Percentiles rank a stretch among this genome's conserved stretches.
Conservation (phyloP, 2,329 filamentous ascomycete genomes). For the Chaetomium sp. region DNA sequence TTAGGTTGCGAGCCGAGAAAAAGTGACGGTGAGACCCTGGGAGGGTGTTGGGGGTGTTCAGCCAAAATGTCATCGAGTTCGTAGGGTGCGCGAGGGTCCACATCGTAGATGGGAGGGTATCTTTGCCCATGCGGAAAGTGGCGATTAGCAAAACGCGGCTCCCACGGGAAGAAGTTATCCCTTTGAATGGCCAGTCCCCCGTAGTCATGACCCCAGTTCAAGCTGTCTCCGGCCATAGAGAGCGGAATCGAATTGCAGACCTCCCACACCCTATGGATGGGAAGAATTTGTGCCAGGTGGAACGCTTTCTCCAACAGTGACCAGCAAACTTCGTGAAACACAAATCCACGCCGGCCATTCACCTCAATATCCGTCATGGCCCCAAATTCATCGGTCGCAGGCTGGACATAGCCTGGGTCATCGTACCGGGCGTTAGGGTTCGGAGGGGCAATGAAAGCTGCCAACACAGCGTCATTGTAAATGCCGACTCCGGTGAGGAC, state of each 20-base stretch:
- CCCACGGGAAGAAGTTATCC: not conserved
- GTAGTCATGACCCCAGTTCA: too few relatives aligned
- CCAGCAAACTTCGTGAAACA: slow-evolving; percentile 1
- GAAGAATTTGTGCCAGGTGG: not conserved
- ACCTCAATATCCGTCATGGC: not conserved
- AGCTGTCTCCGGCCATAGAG: too few relatives aligned
- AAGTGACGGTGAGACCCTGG: too few relatives aligned
- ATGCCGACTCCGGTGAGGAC: not conserved
- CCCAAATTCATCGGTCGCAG: not conserved
- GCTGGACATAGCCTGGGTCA: not conserved
- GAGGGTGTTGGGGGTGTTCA: not conserved
- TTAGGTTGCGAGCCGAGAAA: too few relatives aligned
- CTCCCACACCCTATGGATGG: too few relatives aligned
- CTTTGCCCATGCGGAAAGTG: not conserved
- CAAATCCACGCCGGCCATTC: not conserved
- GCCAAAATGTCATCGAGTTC: not conserved
- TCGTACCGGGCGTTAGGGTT: not conserved
- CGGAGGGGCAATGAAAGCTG: not conserved
- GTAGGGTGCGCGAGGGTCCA: not conserved
- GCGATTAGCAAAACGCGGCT: not conserved
- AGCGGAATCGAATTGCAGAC: too few relatives aligned
- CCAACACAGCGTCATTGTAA: not conserved
- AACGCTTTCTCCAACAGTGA: not conserved
- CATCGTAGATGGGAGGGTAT: not conserved
- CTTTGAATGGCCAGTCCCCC: too few relatives aligned